These are phyloP conservation scores for Arthrobotrys sphaeroides DNA, from an alignment of 2,329 filamentous ascomycete species.

Conservation along the genomic window DNA sequence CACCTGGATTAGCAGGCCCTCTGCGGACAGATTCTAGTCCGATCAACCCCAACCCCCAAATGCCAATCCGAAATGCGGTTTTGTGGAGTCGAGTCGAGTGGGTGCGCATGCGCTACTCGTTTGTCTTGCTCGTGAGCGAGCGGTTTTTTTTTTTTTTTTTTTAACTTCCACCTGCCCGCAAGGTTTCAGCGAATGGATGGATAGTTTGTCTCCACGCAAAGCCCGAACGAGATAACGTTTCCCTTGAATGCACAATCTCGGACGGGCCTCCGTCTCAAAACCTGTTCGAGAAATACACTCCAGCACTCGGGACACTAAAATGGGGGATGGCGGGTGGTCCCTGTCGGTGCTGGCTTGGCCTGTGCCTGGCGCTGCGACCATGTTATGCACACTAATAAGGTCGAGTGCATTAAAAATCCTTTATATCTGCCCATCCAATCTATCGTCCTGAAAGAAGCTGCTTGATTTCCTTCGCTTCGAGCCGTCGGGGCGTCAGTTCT, in stretches of 20 bases:
- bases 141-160: conserved; percentile 11
- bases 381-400: conserved; percentile 30
- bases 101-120: too few species aligned
- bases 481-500: conserved; percentile 27
- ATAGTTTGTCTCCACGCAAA: conserved; percentile 19
- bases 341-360: conserved; percentile 29
- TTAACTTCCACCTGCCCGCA: conserved; percentile 20
- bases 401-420: conserved; percentile 22
- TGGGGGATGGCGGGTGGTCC: conserved; percentile 13
- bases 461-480: conserved; percentile 31
- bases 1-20: not conserved
- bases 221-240: conserved; percentile 35
- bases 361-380: conserved; percentile 22
- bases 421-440: conserved; percentile 26
- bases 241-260: conserved; percentile 23
- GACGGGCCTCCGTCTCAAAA: conserved; percentile 26
- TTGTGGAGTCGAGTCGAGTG: not conserved
- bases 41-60: not conserved
- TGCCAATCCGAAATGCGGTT: not conserved
- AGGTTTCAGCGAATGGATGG: conserved; percentile 21
- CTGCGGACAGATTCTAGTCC: not conserved
- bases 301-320: not conserved
- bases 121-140: conserved; percentile 11
- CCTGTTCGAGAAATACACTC: not conserved
- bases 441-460: conserved; percentile 16